Conservation (phyloP, 257 asterid genomes). For the Rehmannia glutinosa region DNA sequence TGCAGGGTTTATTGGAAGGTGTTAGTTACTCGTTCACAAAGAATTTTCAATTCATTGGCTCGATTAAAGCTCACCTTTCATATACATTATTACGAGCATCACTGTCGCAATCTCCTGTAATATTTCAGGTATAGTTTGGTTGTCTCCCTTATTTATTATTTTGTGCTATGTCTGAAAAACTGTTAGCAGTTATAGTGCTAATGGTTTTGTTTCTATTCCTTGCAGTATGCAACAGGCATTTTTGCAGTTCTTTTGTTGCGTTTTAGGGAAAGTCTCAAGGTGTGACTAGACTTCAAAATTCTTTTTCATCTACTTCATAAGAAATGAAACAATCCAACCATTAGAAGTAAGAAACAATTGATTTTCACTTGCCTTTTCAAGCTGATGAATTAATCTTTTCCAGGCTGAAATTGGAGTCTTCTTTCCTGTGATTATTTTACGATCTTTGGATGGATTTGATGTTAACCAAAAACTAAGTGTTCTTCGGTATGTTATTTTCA, state of each 20-base stretch:
- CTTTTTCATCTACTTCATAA: slow-evolving; percentile 8
- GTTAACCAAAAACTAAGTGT: slow-evolving; percentile 70
- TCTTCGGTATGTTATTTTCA: slow-evolving; percentile 69
- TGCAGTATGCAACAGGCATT: slow-evolving; percentile 91
- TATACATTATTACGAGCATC: slow-evolving; percentile 88
- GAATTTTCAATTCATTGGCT: slow-evolving; percentile 78
- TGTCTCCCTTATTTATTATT: slow-evolving; percentile 10
- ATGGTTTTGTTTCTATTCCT: slow-evolving; percentile 16
- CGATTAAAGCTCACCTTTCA: slow-evolving; percentile 90
- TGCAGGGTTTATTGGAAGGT: slow-evolving; percentile 91
- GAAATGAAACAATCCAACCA: slow-evolving; percentile 9
- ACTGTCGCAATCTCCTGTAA: slow-evolving; percentile 63
- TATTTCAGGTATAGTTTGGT: slow-evolving; percentile 66
- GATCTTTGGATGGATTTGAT: slow-evolving; percentile 87
- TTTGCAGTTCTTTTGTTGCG: slow-evolving; percentile 74
- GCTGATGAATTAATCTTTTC: slow-evolving; percentile 23
- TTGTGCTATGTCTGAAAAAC: slow-evolving; percentile 12
- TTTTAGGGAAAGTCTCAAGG: slow-evolving; percentile 92
- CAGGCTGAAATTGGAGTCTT: slow-evolving; percentile 98
- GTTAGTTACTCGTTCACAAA: slow-evolving; percentile 73
- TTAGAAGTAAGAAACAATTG: slow-evolving; percentile 2
- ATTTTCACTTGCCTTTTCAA: slow-evolving; percentile 14
- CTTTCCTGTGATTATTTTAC: slow-evolving; percentile 86
- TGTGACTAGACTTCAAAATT: slow-evolving; percentile 34
- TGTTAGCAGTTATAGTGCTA: slow-evolving; percentile 21